Evolutionary conservation across 73 alveolate genomes (phyloP).

Genomic region (Symbiodinium pilosum): DNA sequence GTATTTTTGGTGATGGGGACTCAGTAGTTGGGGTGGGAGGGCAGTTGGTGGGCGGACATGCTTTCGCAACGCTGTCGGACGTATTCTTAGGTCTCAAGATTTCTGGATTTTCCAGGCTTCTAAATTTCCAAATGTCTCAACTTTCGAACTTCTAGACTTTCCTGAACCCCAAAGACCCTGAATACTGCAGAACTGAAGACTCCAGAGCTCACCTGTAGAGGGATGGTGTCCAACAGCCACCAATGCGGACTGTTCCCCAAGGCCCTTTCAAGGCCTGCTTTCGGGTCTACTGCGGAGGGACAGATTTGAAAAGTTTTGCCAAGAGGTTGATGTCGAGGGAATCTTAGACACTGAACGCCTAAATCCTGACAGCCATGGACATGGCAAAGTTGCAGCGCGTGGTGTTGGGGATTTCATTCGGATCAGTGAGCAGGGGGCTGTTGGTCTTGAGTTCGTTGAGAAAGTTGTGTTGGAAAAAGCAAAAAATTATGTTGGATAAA

Average conservation of each 20-base stretch:
- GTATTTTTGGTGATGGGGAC: no score
- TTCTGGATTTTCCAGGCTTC: no score
- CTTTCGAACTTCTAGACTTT: no score
- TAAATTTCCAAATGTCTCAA: no score
- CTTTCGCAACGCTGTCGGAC: no score
- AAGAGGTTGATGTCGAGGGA: neutral
- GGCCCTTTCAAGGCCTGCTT: neutral
- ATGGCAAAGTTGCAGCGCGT: neutral
- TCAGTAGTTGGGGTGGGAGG: no score
- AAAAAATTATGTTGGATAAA: neutral
- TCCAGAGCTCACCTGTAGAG: neutral
- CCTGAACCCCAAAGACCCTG: neutral
- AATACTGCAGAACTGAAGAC: no score
- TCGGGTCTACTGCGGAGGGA: neutral
- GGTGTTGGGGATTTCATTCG: neutral
- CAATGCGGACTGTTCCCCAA: neutral
- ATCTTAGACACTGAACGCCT: no score
- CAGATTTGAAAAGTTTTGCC: neutral
- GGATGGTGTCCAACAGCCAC: conserved; percentile 3
- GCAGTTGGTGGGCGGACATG: no score
- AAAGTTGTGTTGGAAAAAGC: neutral
- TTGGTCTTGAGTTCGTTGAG: neutral
- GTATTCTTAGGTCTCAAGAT: no score
- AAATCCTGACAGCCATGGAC: neutral
- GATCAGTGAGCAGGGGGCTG: neutral